Evolutionary conservation across 23 red algal species (phyloP).

Genomic region (Pyropia yezoensis): DNA sequence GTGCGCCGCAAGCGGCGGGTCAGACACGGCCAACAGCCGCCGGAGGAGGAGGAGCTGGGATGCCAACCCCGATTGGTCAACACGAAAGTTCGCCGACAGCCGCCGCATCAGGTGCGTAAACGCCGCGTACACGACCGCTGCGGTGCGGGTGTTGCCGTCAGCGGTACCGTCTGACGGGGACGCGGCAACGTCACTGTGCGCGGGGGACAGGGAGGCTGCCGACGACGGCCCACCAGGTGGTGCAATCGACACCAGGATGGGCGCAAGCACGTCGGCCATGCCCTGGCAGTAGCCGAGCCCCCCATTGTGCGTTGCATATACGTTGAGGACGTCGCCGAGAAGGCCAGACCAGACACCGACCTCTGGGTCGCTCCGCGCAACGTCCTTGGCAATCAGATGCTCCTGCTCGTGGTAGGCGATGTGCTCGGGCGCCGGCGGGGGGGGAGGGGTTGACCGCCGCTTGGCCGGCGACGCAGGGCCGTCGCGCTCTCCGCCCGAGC

Average conservation of each 20-base stretch:
- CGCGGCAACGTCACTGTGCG: not conserved
- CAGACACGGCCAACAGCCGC: no score
- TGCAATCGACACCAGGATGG: conserved; percentile 53
- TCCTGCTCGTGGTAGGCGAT: conserved; percentile 38
- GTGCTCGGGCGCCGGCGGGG: conserved; percentile 1
- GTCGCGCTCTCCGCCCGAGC: no score
- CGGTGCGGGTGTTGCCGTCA: conserved; percentile 2
- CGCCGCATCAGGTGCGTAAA: conserved; percentile 82
- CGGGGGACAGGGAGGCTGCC: no score
- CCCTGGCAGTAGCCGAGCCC: conserved; percentile 93
- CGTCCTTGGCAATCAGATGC: conserved; percentile 90
- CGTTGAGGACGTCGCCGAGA: conserved; percentile 62
- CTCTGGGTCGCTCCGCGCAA: conserved; percentile 80
- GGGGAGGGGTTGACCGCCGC: no score
- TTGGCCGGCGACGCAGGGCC: no score
- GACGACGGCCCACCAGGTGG: no score
- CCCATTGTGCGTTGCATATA: conserved; percentile 72
- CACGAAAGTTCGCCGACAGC: conserved; percentile 73
- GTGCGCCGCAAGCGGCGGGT: conserved; percentile 3
- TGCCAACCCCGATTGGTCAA: conserved; percentile 81
- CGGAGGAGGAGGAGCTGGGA: conserved; percentile 42
- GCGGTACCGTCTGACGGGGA: no score
- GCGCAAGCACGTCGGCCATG: conserved; percentile 89
- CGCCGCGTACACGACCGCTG: conserved; percentile 74
- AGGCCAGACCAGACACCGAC: conserved; percentile 32